Conservation (phyloP, 768 basidiomycete species). For the Hysterangium stoloniferum region DNA sequence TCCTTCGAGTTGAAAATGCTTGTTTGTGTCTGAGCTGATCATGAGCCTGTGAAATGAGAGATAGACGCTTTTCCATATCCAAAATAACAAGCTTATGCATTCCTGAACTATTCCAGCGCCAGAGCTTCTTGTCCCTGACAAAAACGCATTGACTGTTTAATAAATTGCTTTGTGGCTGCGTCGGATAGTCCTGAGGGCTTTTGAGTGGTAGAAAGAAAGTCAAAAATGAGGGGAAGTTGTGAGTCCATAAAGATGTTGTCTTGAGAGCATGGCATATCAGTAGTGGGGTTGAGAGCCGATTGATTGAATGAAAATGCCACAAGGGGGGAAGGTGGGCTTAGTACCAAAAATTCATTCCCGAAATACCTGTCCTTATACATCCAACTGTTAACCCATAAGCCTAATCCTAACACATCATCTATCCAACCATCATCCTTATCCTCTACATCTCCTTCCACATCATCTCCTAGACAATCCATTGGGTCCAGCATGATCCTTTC, state of each 20-base stretch:
- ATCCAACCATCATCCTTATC: conserved; percentile 23
- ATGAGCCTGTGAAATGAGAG: conserved; percentile 13
- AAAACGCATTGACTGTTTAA: conserved; percentile 3
- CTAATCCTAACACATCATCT: conserved; percentile 16
- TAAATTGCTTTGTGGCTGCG: neutral
- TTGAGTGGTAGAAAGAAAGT: neutral
- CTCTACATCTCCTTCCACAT: neutral
- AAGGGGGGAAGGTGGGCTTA: neutral
- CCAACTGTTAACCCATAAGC: neutral
- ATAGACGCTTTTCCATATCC: neutral
- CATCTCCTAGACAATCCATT: conserved; percentile 19
- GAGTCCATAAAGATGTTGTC: neutral
- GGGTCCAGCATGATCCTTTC: conserved; percentile 13
- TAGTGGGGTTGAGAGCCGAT: neutral
- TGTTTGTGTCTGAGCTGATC: conserved; percentile 18
- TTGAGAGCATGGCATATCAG: neutral
- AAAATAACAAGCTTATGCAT: conserved; percentile 16
- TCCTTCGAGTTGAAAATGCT: conserved; percentile 2
- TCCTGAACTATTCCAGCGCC: conserved; percentile 11
- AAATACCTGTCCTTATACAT: neutral
- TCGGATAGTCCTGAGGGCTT: neutral
- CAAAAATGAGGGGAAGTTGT: neutral
- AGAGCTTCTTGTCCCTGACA: conserved; percentile 12
- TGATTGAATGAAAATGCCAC: neutral
- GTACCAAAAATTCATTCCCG: no score